Percentiles rank a stretch among this genome's conserved stretches.
These are phyloP conservation scores for Inga laurina DNA, from an alignment of 306 rosid species.

Conservation along the genomic window DNA sequence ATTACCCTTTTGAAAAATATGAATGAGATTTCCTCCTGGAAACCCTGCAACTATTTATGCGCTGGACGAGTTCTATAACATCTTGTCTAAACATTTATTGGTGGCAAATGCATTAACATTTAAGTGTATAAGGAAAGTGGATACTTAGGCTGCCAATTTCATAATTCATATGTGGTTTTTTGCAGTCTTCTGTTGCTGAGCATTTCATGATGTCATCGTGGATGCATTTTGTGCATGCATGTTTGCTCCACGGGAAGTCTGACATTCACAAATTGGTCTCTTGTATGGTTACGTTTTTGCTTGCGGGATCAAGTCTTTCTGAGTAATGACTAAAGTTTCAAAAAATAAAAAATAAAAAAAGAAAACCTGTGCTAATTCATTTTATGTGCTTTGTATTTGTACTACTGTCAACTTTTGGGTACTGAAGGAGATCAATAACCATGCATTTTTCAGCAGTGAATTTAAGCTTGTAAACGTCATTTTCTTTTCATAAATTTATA, in stretches of 20 bases:
- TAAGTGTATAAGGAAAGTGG: background rate
- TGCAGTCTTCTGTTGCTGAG: background rate
- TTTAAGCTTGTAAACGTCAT: background rate
- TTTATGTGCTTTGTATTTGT: background rate
- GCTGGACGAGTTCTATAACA: background rate
- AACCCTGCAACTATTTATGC: background rate
- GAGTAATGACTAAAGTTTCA: background rate
- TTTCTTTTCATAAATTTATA: constrained; percentile 7
- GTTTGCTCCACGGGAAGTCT: background rate
- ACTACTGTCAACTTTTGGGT: background rate
- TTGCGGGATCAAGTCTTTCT: background rate
- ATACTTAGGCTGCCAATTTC: background rate
- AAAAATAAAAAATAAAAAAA: too few species aligned
- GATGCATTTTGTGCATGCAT: background rate
- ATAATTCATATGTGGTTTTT: background rate
- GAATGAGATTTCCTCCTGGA: background rate
- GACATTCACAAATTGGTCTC: background rate
- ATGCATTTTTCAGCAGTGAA: background rate
- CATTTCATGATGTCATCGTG: background rate
- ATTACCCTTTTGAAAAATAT: background rate
- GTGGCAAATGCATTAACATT: background rate
- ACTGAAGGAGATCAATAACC: background rate
- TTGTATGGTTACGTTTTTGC: background rate
- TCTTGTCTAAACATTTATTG: background rate
- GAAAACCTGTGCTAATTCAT: background rate